phyloP scores from a whole-genome alignment of 306 rosid species.

The Glycyrrhiza uralensis region DNA sequence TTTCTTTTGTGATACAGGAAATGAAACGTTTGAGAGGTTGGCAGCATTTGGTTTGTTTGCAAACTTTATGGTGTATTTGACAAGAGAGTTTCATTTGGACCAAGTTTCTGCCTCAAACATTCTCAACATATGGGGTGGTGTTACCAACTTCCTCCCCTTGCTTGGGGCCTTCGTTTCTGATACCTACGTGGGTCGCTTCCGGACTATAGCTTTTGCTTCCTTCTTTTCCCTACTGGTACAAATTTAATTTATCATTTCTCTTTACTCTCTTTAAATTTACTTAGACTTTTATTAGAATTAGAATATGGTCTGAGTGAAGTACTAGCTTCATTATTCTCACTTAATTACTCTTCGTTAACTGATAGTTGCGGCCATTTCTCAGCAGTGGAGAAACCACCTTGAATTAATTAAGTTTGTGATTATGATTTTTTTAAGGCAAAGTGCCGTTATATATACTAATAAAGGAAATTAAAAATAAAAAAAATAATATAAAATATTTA shows the following conservation, averaged over 20 bases:
- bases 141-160: slow-evolving; percentile 61
- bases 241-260: not conserved
- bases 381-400: not conserved
- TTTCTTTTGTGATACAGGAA: slow-evolving; percentile 40
- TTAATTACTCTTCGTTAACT: too few species aligned
- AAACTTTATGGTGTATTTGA: slow-evolving; percentile 78
- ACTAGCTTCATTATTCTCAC: not conserved
- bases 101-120: slow-evolving; percentile 69
- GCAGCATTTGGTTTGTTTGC: slow-evolving; percentile 70
- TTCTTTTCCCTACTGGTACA: slow-evolving; percentile 49
- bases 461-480: too few species aligned
- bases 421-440: too few species aligned
- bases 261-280: not conserved
- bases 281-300: not conserved
- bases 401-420: too few species aligned
- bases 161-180: slow-evolving; percentile 86
- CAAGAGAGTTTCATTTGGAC: slow-evolving; percentile 54
- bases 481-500: too few species aligned
- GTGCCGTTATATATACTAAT: not conserved
- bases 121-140: slow-evolving; percentile 58
- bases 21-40: slow-evolving; percentile 82
- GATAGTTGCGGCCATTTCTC: not conserved
- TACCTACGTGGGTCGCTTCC: slow-evolving; percentile 71
- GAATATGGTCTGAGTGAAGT: not conserved
- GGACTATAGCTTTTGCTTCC: slow-evolving; percentile 68